Evolutionary conservation across 495 filamentous ascomycete species (phyloP), one percentile per base, ranked within the genome.

Genomic region (Penicillium manginii): DNA sequence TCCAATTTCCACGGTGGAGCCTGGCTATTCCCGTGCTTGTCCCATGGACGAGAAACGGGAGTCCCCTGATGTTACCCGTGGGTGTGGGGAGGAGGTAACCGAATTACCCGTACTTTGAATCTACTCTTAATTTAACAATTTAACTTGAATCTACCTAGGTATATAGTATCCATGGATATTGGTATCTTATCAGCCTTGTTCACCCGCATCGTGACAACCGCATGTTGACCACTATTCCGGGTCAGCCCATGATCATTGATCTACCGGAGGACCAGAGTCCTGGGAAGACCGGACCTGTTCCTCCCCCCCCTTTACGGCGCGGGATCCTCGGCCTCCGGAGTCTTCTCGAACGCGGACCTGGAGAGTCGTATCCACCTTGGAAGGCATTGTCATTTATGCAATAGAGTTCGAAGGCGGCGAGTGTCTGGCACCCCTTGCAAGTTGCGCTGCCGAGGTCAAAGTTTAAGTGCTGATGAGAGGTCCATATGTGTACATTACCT

Each of bases 1-100:
- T 42, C 17, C 26, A 45, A 45, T 18, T 45, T 45, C 42, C 18
- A 12, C 18, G 17, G 42, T 45, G 42, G 42, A 45, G 15, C 35
- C 42, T 45, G 42, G 42, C 15, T 45, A 45, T 45, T 45, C 42
- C 42, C 42, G 42, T 21, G 15, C 17, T 45, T 21, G 42, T 45
- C 17, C 42, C 42, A 45, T 45, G 42, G 42, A n/a, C 42, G 42
- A n/a, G 12, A 21, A 45, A n/a, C 42, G 42, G 42, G 42, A 18
- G 42, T 45, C 42, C 42, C 42, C 26, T 45, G 35, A 39, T 39
- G 35, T 11, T 39, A 39, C 35, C 35, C 35, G 35, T 39, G 35
- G 35, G 9, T n/a, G 15, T 39, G 26, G 26, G 6, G 26, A 4
- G 26, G 26, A 7, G 26, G 26, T 29, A 29, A 29, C 26, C 9